These are phyloP conservation scores for Austroboletus olivaceoglutinosus DNA, from an alignment of 1,284 basidiomycete species.

Conservation along the genomic window DNA sequence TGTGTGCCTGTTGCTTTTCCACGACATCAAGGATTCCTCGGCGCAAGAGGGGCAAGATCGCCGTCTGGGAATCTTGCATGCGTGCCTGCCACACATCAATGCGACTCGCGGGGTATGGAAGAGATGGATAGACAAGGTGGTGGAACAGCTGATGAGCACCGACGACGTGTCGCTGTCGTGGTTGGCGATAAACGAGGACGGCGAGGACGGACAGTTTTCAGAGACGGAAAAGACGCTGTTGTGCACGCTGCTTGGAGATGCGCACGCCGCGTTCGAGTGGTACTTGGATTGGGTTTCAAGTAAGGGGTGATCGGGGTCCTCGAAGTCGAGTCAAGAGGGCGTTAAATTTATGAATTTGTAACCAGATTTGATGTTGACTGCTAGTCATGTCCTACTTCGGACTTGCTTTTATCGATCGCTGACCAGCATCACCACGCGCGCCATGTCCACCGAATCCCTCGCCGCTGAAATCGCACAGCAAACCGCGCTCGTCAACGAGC, in stretches of 20 bases:
- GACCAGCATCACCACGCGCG: constrained; percentile 11
- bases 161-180: constrained; percentile 12
- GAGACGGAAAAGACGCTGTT: constrained; percentile 14
- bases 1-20: background rate
- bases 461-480: constrained; percentile 53
- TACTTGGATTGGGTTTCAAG: constrained; percentile 5
- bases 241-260: constrained; percentile 19
- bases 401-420: background rate
- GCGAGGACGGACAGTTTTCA: constrained; percentile 11
- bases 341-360: background rate
- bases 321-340: constrained; percentile 16
- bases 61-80: constrained; percentile 18
- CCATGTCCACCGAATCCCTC: constrained; percentile 39
- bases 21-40: constrained; percentile 6
- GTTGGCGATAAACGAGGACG: constrained; percentile 8
- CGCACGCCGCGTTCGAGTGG: constrained; percentile 25
- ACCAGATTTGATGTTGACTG: constrained; percentile 10
- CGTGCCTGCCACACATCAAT: constrained; percentile 22
- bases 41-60: constrained; percentile 21
- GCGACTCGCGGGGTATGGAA: constrained; percentile 21
- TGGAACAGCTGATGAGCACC: constrained; percentile 18
- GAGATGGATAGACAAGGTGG: constrained; percentile 25
- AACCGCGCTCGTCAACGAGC: constrained; percentile 54
- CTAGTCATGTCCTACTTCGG: background rate
- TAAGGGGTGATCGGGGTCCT: constrained; percentile 27